phyloP scores from a whole-genome alignment of 441 rosid genomes.

The Iberis amara region DNA sequence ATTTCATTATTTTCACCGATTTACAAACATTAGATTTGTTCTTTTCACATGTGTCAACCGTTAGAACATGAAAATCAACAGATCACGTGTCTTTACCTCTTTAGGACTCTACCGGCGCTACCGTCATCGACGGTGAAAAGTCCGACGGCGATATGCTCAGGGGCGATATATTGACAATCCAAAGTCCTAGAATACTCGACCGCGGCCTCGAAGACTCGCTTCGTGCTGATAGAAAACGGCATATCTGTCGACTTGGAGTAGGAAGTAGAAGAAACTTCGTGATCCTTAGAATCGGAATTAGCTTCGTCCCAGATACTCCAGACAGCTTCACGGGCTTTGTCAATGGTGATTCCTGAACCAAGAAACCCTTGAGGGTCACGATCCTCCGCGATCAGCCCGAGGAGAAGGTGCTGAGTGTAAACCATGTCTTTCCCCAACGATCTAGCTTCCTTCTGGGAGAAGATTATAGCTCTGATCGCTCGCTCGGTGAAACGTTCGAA shows the following conservation, averaged over 20 bases:
- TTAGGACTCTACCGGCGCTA: constrained; percentile 66
- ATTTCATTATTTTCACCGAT: background rate
- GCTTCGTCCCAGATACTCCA: constrained; percentile 53
- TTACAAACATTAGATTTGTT: too few relatives aligned
- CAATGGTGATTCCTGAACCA: constrained; percentile 57
- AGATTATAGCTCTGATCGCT: constrained; percentile 68
- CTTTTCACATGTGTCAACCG: background rate
- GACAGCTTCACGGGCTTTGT: constrained; percentile 65
- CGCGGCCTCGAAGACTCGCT: constrained; percentile 87
- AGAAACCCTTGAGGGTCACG: constrained; percentile 78
- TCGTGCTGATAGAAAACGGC: constrained; percentile 70
- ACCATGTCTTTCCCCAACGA: constrained; percentile 69
- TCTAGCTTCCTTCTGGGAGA: constrained; percentile 73
- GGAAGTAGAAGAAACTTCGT: constrained; percentile 24
- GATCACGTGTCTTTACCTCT: constrained; percentile 40
- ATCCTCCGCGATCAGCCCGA: constrained; percentile 72
- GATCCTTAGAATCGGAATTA: constrained; percentile 26
- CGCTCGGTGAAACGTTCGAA: constrained; percentile 83
- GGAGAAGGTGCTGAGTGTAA: constrained; percentile 66
- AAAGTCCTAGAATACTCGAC: constrained; percentile 78
- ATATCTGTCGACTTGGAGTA: constrained; percentile 49
- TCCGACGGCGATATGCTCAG: constrained; percentile 81
- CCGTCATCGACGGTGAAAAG: constrained; percentile 87
- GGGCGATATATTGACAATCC: constrained; percentile 76
- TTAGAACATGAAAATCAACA: background rate